Base-by-base conservation (phyloP, 1,284 basidiomycete species). In the Moesziomyces sp. region DNA sequence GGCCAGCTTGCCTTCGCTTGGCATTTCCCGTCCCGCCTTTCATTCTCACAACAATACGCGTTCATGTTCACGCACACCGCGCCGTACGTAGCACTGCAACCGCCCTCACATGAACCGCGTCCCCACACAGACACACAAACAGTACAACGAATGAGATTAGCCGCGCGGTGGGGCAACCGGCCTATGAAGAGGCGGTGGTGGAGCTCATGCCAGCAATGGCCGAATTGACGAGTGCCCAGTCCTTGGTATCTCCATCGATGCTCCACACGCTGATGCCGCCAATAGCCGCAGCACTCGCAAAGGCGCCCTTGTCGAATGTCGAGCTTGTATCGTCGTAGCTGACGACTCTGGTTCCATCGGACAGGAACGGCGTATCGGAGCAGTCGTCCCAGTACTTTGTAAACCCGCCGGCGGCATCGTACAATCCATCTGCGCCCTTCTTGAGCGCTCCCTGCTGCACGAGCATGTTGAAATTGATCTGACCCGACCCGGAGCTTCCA, bases 301-400 rank as follows among this genome's bases (percentile, higher is more conserved):
- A 81, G 0, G 67, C 62, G 11, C 67, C 78, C 54, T 81, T 81
- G 51, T 81, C 80, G 52, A 59, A 74, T 43, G 78, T 56, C 18
- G 72, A 76, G 19, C 56, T 61, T 3, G 78, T 69, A 52, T 81
- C 80, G 58, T 81, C 80, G 53, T 81, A 81, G 21, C 73, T 80
- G 18, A 81, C 53, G n/a, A 80, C 66, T 19, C 19, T 56, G 11
- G 51, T 44, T 7, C 72, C 78, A 52, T 79, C 71, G 46, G 59
- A 30, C 5, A 81, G 55, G 60, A 56, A 81, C 1, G 80, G 80
- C 1, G 78, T 80, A 46, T 81, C 72, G 24, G 77, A 76, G 28
- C 80, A 80, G 51, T 71, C 63, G 63, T 81, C 80, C 80, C 78
- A 79, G 42, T 80, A 72, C 53, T 74, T 78, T 19, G 64, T 70